Evolutionary conservation across 192 early-diverging fungal genomes (phyloP), one percentile per base, ranked within the genome.

Genomic region (Gamsiella multidivaricata): DNA sequence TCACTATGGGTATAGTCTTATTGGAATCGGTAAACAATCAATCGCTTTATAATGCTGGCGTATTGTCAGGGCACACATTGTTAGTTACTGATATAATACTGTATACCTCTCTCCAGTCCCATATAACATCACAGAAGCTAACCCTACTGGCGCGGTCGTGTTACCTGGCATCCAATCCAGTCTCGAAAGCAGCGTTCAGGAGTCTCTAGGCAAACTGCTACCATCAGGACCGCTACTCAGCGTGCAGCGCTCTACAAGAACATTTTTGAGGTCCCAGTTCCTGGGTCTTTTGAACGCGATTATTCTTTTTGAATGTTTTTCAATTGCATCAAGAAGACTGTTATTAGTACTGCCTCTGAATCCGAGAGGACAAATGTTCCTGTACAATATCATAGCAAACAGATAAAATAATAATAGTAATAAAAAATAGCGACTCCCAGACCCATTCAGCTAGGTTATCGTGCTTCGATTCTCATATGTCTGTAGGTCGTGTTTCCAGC

Each of bases 21-120:
- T 73, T n/a, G 70, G 70, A 17, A 56, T 72, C 1, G 53, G 69
- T 72, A 72, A 57, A 28, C 46, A n/a, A n/a, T n/a, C n/a, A 7
- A 1, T 9, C 12, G 23, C 2, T 23, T n/a, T 23, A 14, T 41
- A 7, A 20, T 23, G 47, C 47, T 50, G 20, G n/a, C 2, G 6
- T 50, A 50, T 23, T 50, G n/a, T 22, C 22, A 50, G 14, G 14
- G 23, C 20, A 9, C 20, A n/a, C n/a, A 14, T 49, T 49, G 7
- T 20, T 49, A 9, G 12, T 20, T 49, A 15, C 57, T 29, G 1
- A 56, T n/a, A 9, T 7, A 31, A n/a, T 7, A 2, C 31, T 3
- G 17, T n/a, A 8, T 18, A 14, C 33, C 2, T 8, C 29, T 26
- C n/a, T 6, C 54, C 28, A 58, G 70, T 61, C 4, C 70, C 61